Percentiles rank a stretch among this genome's conserved stretches.
Conservation (phyloP, 192 early-diverging fungal species). For the Mortierella hygrophila region DNA sequence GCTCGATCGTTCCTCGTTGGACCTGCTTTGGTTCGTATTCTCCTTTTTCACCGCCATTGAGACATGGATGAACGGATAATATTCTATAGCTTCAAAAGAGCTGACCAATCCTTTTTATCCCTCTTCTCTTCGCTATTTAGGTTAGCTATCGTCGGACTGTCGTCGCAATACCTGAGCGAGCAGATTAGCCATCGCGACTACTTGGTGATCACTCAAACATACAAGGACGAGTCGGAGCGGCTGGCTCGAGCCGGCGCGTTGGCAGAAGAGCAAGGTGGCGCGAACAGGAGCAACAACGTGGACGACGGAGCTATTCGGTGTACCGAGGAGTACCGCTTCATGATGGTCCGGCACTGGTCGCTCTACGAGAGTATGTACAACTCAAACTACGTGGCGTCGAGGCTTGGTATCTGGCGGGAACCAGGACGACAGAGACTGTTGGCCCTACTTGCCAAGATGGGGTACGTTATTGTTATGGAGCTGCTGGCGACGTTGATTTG, state of each 20-base stretch:
- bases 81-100: neutral
- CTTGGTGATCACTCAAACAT: slow-evolving; percentile 66
- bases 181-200: slow-evolving; percentile 80
- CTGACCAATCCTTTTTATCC: neutral
- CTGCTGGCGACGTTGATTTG: neutral
- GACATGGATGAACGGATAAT: neutral
- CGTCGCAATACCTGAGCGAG: slow-evolving; percentile 83
- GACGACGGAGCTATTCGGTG: slow-evolving; percentile 70
- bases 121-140: slow-evolving; percentile 45
- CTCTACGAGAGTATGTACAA: slow-evolving; percentile 89
- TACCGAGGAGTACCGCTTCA: slow-evolving; percentile 86
- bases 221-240: slow-evolving; percentile 79
- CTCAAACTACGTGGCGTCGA: slow-evolving; percentile 88
- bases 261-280: slow-evolving; percentile 2
- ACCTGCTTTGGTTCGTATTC: slow-evolving; percentile 80
- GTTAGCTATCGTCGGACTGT: slow-evolving; percentile 85
- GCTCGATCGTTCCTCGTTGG: slow-evolving; percentile 75
- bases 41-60: neutral
- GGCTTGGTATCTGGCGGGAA: slow-evolving; percentile 91
- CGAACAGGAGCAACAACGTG: slow-evolving; percentile 20
- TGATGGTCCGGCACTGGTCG: slow-evolving; percentile 94
- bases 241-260: slow-evolving; percentile 36
- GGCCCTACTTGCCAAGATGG: slow-evolving; percentile 91
- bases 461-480: slow-evolving; percentile 57
- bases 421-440: slow-evolving; percentile 82